Conservation (phyloP, 306 rosid species). For the Trichosanthes truncata region DNA sequence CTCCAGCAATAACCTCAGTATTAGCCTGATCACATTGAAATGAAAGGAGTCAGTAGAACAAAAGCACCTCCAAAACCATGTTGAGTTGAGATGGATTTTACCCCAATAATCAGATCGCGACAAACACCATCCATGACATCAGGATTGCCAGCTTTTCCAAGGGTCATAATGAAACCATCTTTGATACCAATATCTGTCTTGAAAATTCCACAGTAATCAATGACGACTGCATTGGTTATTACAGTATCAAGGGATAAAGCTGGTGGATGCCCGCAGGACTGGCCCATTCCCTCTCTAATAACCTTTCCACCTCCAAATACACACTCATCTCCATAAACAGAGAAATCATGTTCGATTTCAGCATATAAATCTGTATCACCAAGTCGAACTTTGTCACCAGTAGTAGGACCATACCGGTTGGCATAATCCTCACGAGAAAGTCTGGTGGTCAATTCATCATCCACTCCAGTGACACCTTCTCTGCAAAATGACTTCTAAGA, state of each 20-base stretch:
- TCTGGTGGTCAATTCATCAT: conserved; percentile 30
- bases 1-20: conserved; percentile 90
- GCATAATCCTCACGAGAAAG: conserved; percentile 66
- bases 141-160: conserved; percentile 96
- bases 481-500: conserved; percentile 45
- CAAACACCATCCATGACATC: conserved; percentile 51
- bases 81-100: conserved; percentile 28
- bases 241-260: conserved; percentile 58
- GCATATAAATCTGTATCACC: conserved; percentile 85
- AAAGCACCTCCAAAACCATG: conserved; percentile 1
- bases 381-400: conserved; percentile 82
- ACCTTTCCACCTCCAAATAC: conserved; percentile 96
- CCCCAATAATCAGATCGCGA: conserved; percentile 52
- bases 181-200: conserved; percentile 90
- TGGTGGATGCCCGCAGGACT: conserved; percentile 42
- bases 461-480: conserved; percentile 60
- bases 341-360: conserved; percentile 70
- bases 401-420: conserved; percentile 81
- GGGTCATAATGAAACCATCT: conserved; percentile 36
- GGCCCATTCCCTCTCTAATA: conserved; percentile 94
- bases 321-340: conserved; percentile 80
- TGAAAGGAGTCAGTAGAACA: conserved; percentile 6
- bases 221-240: conserved; percentile 69
- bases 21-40: conserved; percentile 40
- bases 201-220: conserved; percentile 76